phyloP scores from a whole-genome alignment of 768 basidiomycete species.

The Steccherinum ochraceum region DNA sequence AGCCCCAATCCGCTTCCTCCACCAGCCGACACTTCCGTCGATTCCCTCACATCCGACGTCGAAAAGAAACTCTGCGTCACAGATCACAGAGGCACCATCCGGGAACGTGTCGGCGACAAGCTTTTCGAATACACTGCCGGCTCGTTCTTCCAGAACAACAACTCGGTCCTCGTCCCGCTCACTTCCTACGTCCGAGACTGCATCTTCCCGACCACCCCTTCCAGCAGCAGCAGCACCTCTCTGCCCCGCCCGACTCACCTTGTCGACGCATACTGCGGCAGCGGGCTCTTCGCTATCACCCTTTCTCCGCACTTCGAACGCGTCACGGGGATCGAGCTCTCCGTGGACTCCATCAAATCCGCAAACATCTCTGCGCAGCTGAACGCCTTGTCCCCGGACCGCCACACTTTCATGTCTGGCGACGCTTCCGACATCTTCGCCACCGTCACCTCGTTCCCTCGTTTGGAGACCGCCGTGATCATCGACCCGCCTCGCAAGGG shows the following conservation, averaged over 20 bases:
- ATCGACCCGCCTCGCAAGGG: slow-evolving; percentile 96
- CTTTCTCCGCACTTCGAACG: slow-evolving; percentile 67
- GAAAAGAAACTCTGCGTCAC: slow-evolving; percentile 76
- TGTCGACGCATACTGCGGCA: slow-evolving; percentile 92
- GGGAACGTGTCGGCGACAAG: slow-evolving; percentile 77
- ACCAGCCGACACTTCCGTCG: slow-evolving; percentile 2
- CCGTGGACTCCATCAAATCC: slow-evolving; percentile 58
- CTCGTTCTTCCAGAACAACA: slow-evolving; percentile 99
- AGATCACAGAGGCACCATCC: slow-evolving; percentile 71
- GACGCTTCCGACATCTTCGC: slow-evolving; percentile 85
- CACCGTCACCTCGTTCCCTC: slow-evolving; percentile 58
- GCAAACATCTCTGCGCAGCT: slow-evolving; percentile 62
- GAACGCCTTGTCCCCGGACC: slow-evolving; percentile 49
- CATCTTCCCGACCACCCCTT: slow-evolving; percentile 39
- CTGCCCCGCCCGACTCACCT: slow-evolving; percentile 61
- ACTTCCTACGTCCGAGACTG: slow-evolving; percentile 78
- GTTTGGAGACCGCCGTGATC: slow-evolving; percentile 58
- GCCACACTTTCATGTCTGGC: slow-evolving; percentile 67
- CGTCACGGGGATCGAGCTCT: slow-evolving; percentile 89
- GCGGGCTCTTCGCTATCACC: slow-evolving; percentile 81
- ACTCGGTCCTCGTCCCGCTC: slow-evolving; percentile 79
- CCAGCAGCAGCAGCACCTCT: slow-evolving; percentile 1
- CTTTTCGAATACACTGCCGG: slow-evolving; percentile 82
- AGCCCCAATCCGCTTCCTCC: slow-evolving; percentile 8
- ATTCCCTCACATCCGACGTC: slow-evolving; percentile 22